Evolutionary conservation across 768 basidiomycete genomes (phyloP), one percentile per base, ranked within the genome.

Genomic region (Suillus decipiens): DNA sequence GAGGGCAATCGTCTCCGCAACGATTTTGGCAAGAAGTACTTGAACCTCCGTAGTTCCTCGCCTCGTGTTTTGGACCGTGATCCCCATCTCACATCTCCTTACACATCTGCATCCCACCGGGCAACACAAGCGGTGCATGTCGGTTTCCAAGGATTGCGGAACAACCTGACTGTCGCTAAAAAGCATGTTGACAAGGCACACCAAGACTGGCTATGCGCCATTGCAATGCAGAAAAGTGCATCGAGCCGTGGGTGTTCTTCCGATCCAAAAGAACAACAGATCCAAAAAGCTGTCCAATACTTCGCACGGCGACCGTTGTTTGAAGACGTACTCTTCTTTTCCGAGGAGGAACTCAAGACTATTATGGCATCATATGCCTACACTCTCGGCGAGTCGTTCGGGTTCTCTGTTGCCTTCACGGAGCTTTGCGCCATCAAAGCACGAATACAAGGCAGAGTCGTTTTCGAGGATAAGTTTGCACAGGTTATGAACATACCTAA

Each of bases 321-420:
- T 19, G 11, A 53, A 53, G 59, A 36, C 3, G 66, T 66, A 51
- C 31, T 61, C 3, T 57, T 71, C 7, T 72, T 70, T 24, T 69
- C 67, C 54, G 53, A 76, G 36, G 76, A 81, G 8, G 73, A 81
- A 57, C 67, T 88, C 10, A 57, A 63, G 54, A 57, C 7, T 11
- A 45, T 77, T 33, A 87, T 85, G 67, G 86, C 88, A 0, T 88
- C 89, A 0, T 85, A 78, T 47, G 88, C 89, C 0, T 84, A 84
- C 61, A 43, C 7, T 0, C 59, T 65, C 33, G 64, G 64, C 2
- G 47, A 65, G 9, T 62, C 10, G 0, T 88, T 89, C 61, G 87
- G 75, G 0, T 87, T 87, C 67, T 65, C 67, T 0, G 80, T 89
- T 41, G 87, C 88, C 0, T 89, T 85, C 66, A 67, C 65, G 17